Evolutionary conservation across 768 basidiomycete species (phyloP).

Genomic region (Boletus fagicola): DNA sequence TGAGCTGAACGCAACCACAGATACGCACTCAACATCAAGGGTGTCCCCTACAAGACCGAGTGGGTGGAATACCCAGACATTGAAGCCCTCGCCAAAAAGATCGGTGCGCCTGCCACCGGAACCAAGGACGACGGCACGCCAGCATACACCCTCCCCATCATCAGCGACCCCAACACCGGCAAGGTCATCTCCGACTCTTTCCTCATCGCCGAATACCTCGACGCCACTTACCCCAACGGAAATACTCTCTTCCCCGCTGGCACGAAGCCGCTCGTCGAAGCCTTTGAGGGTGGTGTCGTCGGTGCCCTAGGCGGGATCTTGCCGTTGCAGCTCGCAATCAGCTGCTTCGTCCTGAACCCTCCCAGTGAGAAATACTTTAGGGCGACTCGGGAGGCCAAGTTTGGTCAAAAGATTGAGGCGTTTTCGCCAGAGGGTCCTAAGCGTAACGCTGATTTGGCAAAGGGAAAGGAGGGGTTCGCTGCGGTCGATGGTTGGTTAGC

Average conservation of each 20-base stretch:
- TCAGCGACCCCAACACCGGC: conserved; percentile 39
- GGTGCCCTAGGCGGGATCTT: conserved; percentile 13
- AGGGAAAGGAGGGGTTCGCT: conserved; percentile 25
- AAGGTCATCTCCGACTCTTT: conserved; percentile 39
- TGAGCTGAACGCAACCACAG: conserved; percentile 16
- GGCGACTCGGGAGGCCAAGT: conserved; percentile 31
- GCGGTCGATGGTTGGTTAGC: conserved; percentile 33
- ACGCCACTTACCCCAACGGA: conserved; percentile 39
- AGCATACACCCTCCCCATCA: conserved; percentile 42
- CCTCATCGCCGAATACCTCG: conserved; percentile 47
- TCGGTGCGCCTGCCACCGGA: conserved; percentile 34
- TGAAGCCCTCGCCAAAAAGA: conserved; percentile 29
- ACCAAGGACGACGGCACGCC: conserved; percentile 32
- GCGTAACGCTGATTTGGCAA: conserved; percentile 28
- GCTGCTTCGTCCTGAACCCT: conserved; percentile 22
- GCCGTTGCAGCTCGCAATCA: conserved; percentile 14
- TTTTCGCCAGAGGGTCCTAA: conserved; percentile 32
- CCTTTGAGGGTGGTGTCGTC: conserved; percentile 32
- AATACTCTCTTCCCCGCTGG: conserved; percentile 42
- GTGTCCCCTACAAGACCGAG: conserved; percentile 39
- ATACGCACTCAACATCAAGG: conserved; percentile 41
- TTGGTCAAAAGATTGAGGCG: conserved; percentile 37
- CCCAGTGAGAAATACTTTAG: conserved; percentile 35
- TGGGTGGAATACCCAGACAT: conserved; percentile 48
- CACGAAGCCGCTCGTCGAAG: conserved; percentile 39